phyloP scores from a whole-genome alignment of 148 eudicot species.

The Rheum nobile region DNA sequence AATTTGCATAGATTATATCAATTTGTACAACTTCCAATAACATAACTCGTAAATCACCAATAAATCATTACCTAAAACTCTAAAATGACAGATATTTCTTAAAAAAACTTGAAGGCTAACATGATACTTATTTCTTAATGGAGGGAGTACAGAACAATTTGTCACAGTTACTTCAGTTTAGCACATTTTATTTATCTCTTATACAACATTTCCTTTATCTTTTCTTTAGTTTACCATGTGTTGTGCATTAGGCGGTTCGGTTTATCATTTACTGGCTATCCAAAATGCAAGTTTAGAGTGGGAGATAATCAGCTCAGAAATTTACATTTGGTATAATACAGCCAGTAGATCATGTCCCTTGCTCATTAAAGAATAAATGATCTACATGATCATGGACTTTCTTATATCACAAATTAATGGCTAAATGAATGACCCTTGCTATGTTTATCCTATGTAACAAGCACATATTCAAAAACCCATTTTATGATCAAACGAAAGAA shows the following conservation, averaged over 20 bases:
- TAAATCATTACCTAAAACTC: too few relatives aligned
- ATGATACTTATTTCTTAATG: too few relatives aligned
- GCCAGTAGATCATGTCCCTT: not conserved
- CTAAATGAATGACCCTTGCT: too few relatives aligned
- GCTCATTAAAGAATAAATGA: not conserved
- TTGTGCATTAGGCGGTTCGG: not conserved
- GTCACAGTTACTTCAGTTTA: not conserved
- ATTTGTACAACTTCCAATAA: too few relatives aligned
- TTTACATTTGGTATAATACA: not conserved
- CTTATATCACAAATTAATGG: not conserved
- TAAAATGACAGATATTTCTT: too few relatives aligned
- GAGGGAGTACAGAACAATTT: too few relatives aligned
- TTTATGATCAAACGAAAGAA: not conserved
- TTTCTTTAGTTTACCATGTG: not conserved
- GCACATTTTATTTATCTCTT: not conserved
- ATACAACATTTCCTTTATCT: not conserved
- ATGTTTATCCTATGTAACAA: too few relatives aligned
- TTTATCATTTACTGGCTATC: not conserved
- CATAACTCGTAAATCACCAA: too few relatives aligned
- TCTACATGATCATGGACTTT: too few relatives aligned
- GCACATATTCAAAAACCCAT: not conserved
- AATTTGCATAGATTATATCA: too few relatives aligned
- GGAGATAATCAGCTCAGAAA: not conserved
- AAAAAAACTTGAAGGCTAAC: too few relatives aligned
- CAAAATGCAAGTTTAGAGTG: not conserved